Conservation (phyloP, 805 yeast species). For the Candida arabinofermentans region DNA sequence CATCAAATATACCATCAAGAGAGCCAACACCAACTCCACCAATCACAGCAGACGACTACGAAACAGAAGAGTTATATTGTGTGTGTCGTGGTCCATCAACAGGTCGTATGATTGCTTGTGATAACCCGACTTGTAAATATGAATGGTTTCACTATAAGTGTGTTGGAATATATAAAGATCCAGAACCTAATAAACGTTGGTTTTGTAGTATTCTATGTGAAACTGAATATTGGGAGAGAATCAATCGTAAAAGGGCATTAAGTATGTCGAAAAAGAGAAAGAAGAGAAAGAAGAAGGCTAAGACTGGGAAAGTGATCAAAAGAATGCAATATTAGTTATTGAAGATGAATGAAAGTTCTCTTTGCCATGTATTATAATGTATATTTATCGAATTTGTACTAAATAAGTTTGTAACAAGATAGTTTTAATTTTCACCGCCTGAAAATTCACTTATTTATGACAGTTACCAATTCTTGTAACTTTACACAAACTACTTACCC, state of each 20-base stretch:
- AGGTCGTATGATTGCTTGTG: slow-evolving; percentile 97
- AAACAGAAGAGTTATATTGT: slow-evolving; percentile 36
- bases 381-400: no score
- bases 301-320: no score
- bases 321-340: neutral
- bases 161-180: slow-evolving; percentile 85
- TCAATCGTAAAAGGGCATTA: slow-evolving; percentile 9
- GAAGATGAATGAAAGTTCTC: neutral
- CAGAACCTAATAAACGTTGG: slow-evolving; percentile 74
- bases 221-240: slow-evolving; percentile 9
- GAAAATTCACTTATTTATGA: no score
- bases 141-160: slow-evolving; percentile 98
- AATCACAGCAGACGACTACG: slow-evolving; percentile 15
- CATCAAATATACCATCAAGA: no score
- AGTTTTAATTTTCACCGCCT: no score
- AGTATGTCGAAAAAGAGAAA: slow-evolving; percentile 4
- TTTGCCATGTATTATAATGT: no score
- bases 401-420: no score
- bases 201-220: slow-evolving; percentile 77
- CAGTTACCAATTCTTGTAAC: no score
- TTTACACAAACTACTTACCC: no score
- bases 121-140: slow-evolving; percentile 77
- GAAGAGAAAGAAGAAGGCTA: slow-evolving; percentile 10
- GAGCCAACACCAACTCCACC: neutral
- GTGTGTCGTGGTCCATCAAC: slow-evolving; percentile 49